These are phyloP conservation scores for Coemansia sp. DNA, from an alignment of 192 early-diverging fungal species.

Conservation along the genomic window DNA sequence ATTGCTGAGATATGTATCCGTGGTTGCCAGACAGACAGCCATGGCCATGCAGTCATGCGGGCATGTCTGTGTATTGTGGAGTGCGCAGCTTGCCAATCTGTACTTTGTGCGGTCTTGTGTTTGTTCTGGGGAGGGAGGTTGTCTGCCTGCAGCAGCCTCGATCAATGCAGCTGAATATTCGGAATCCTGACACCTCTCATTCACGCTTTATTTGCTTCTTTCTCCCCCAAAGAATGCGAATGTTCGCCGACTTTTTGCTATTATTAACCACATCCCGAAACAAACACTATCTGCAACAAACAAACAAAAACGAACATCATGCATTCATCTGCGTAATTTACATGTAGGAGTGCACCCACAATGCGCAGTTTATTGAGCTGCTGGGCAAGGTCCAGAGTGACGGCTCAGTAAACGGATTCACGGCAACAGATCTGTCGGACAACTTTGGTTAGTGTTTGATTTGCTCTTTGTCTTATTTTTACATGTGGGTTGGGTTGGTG, in stretches of 20 bases:
- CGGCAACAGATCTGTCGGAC: conserved; percentile 44
- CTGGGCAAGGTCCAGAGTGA: conserved; percentile 50
- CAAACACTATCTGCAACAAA: not conserved
- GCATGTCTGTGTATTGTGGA: too few species aligned
- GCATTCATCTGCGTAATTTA: not conserved
- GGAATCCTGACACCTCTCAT: conserved; percentile 3
- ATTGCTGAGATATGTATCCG: too few species aligned
- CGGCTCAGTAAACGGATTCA: conserved; percentile 42
- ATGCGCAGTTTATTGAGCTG: conserved; percentile 34
- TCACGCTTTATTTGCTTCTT: too few species aligned
- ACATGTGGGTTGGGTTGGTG: not conserved
- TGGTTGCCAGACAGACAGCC: too few species aligned
- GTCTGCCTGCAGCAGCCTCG: not conserved
- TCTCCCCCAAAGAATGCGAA: not conserved
- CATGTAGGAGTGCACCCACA: conserved; percentile 51
- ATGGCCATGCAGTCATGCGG: too few species aligned
- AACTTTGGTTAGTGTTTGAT: conserved; percentile 43
- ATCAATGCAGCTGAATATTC: conserved; percentile 9
- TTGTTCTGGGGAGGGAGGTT: not conserved
- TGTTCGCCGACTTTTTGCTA: not conserved
- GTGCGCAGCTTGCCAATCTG: conserved; percentile 1
- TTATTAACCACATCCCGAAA: not conserved
- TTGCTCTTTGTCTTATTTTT: not conserved
- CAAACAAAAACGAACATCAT: not conserved
- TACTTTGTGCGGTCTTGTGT: not conserved